Evolutionary conservation across 2,329 filamentous ascomycete genomes (phyloP).

Genomic region (Arachnomyces sp.): DNA sequence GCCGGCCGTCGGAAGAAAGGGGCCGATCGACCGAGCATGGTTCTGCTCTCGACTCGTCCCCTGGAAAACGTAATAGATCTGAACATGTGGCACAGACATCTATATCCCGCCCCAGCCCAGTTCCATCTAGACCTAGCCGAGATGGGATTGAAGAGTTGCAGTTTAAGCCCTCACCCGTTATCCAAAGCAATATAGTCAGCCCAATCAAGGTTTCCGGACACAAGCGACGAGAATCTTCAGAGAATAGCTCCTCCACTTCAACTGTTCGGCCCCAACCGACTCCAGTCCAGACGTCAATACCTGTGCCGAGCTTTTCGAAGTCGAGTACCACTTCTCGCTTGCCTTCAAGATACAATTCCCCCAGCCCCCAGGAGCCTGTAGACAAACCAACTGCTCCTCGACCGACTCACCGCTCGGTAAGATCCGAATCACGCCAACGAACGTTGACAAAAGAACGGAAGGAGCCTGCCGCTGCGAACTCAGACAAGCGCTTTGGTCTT

Average conservation of each 20-base stretch:
- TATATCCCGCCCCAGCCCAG: slow-evolving; percentile 24
- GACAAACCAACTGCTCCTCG: slow-evolving; percentile 17
- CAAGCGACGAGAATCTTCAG: slow-evolving; percentile 43
- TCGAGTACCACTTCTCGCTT: slow-evolving; percentile 24
- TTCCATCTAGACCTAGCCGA: slow-evolving; percentile 57
- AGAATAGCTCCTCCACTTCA: slow-evolving; percentile 31
- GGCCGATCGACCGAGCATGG: slow-evolving; percentile 28
- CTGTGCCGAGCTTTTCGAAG: slow-evolving; percentile 31
- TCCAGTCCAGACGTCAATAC: slow-evolving; percentile 25
- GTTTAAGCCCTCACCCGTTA: slow-evolving; percentile 44
- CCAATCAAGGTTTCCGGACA: slow-evolving; percentile 41
- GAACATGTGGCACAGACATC: slow-evolving; percentile 21
- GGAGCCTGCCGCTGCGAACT: slow-evolving; percentile 24
- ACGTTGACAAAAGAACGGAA: slow-evolving; percentile 28
- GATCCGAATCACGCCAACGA: slow-evolving; percentile 23
- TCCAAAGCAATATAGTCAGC: slow-evolving; percentile 46
- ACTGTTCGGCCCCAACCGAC: slow-evolving; percentile 19
- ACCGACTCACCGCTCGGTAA: slow-evolving; percentile 2
- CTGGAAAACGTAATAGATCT: slow-evolving; percentile 4
- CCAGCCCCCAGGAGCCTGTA: slow-evolving; percentile 13
- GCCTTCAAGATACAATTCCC: slow-evolving; percentile 13
- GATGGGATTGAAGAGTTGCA: slow-evolving; percentile 58
- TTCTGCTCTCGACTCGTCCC: slow-evolving; percentile 13
- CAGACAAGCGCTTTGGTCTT: slow-evolving; percentile 63
- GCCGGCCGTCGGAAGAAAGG: slow-evolving; percentile 17